A percentile compares a stretch with the other conserved stretches of the same genome.
phyloP scores from a whole-genome alignment of 345 rosid species.

The Anacardium occidentale region DNA sequence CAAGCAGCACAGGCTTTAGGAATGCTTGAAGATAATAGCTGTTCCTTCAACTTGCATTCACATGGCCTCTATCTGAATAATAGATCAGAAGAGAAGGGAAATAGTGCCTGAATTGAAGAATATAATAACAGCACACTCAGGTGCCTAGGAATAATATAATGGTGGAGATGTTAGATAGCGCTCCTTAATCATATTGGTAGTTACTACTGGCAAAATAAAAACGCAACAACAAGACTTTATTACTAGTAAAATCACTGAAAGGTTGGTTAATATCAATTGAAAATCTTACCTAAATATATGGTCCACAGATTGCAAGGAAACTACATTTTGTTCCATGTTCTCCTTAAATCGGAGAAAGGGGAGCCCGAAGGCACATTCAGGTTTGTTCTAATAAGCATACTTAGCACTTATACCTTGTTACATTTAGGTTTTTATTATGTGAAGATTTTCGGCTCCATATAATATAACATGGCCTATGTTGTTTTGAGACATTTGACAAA shows the following conservation, averaged over 20 bases:
- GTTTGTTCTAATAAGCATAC: too few relatives aligned
- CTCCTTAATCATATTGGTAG: slow-evolving; percentile 42
- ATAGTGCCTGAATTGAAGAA: slow-evolving; percentile 82
- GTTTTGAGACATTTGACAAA: too few relatives aligned
- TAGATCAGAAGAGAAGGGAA: neutral
- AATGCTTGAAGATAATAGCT: neutral
- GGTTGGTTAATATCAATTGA: too few relatives aligned
- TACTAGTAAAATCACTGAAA: neutral
- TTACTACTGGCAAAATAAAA: slow-evolving; percentile 40
- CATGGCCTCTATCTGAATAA: neutral
- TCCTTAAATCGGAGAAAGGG: slow-evolving; percentile 25
- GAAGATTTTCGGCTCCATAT: too few relatives aligned
- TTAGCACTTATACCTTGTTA: too few relatives aligned
- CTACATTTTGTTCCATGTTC: slow-evolving; percentile 35
- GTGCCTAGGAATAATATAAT: slow-evolving; percentile 52
- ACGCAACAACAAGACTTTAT: slow-evolving; percentile 9
- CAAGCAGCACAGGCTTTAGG: neutral
- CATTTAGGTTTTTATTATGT: too few relatives aligned
- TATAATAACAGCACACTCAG: slow-evolving; percentile 65
- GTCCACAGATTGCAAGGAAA: neutral
- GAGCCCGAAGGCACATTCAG: slow-evolving; percentile 48
- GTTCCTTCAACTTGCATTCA: neutral
- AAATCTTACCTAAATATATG: too few relatives aligned
- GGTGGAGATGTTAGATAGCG: slow-evolving; percentile 13
- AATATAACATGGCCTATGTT: too few relatives aligned